These are phyloP conservation scores for Saccharomyces kudriavzevii DNA, from an alignment of 805 yeast genomes.

Conservation along the genomic window DNA sequence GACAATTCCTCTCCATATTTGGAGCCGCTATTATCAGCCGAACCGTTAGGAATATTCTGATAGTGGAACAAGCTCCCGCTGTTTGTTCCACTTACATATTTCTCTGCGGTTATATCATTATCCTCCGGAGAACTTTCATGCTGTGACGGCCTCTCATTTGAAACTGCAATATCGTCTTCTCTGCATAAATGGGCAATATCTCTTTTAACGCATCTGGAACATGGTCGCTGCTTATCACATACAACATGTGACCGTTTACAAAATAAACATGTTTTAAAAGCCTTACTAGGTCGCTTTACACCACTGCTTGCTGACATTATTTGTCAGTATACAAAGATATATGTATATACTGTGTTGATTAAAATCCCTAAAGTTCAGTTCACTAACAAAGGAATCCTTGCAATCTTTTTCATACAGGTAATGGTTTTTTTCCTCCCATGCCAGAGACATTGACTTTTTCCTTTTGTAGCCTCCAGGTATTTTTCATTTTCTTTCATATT, in stretches of 20 bases:
- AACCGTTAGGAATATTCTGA: conserved; percentile 15
- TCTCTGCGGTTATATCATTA: not conserved
- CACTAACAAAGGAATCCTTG: not conserved
- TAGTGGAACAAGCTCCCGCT: conserved; percentile 8
- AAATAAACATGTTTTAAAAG: conserved; percentile 64
- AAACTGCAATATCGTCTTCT: conserved; percentile 37
- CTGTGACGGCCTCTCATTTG: not conserved
- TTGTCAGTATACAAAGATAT: not conserved
- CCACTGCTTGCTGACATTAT: not conserved
- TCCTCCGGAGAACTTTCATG: not conserved
- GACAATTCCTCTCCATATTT: not conserved
- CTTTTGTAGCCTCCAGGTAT: not conserved
- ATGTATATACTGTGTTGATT: not conserved
- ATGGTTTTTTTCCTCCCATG: not conserved
- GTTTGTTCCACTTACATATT: not conserved
- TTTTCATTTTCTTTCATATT: not conserved
- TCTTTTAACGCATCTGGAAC: conserved; percentile 76
- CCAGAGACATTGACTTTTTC: not conserved
- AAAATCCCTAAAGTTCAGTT: not conserved
- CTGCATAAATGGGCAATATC: conserved; percentile 83
- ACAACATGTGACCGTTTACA: conserved; percentile 92
- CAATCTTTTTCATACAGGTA: not conserved
- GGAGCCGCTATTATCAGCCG: conserved; percentile 23
- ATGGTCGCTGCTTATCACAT: conserved; percentile 65
- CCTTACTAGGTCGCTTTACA: conserved; percentile 1